phyloP scores from a whole-genome alignment of 345 rosid genomes.

The Corchorus olitorius region DNA sequence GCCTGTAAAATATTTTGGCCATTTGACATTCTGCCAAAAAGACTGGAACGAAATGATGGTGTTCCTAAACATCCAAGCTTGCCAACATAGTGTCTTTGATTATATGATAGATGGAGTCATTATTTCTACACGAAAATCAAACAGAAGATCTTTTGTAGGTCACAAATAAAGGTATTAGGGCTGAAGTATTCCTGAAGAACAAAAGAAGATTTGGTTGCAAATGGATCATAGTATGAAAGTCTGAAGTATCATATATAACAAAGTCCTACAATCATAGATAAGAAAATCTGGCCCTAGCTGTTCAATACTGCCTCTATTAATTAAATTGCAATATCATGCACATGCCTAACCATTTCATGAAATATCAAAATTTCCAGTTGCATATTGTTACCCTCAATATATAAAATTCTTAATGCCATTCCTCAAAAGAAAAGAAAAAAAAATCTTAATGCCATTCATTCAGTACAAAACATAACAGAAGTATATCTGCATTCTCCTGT shows the following conservation, averaged over 20 bases:
- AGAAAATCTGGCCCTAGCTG: background rate
- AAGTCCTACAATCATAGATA: background rate
- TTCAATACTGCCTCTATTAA: background rate
- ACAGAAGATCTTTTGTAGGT: background rate
- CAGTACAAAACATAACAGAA: constrained; percentile 1
- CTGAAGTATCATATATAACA: background rate
- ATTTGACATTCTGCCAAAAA: background rate
- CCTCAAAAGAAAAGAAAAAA: no score
- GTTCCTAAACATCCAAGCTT: background rate
- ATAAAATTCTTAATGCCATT: no score
- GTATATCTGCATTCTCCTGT: background rate
- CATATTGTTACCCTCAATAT: background rate
- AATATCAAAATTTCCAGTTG: constrained; percentile 5
- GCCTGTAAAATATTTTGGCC: background rate
- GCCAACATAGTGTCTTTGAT: background rate
- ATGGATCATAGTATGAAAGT: background rate
- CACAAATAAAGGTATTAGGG: background rate
- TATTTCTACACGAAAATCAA: background rate
- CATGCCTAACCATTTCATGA: background rate
- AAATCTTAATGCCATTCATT: background rate
- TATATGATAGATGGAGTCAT: background rate
- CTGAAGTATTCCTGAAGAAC: background rate
- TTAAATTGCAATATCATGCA: background rate
- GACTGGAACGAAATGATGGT: background rate
- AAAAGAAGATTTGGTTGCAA: constrained; percentile 5